Evolutionary conservation across 2,329 filamentous ascomycete species (phyloP).

Genomic region (Dichotomopilus funicola): DNA sequence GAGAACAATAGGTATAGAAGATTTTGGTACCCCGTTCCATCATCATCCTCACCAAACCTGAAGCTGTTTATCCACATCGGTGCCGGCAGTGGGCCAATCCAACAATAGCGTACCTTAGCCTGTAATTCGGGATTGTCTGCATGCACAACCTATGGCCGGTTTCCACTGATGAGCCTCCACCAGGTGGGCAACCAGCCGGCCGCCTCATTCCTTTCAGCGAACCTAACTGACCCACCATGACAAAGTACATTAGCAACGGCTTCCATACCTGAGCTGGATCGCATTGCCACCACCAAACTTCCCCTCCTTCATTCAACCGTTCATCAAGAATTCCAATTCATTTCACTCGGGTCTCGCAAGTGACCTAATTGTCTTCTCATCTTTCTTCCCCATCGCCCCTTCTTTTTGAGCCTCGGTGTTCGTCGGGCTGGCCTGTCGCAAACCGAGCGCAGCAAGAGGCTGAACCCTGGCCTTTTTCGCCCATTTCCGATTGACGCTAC

Average conservation of each 20-base stretch:
- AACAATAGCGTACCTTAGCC: neutral
- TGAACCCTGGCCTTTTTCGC: conserved; percentile 1
- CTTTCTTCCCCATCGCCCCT: neutral
- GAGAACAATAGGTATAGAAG: neutral
- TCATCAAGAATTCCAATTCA: too few relatives aligned
- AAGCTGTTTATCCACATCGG: neutral
- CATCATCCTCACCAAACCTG: neutral
- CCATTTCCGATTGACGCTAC: too few relatives aligned
- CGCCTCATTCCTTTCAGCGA: too few relatives aligned
- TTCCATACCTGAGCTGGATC: too few relatives aligned
- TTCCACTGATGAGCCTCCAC: conserved; percentile 1
- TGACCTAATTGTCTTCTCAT: neutral
- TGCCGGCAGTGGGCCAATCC: neutral
- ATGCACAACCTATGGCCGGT: neutral
- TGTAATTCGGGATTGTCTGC: conserved; percentile 3
- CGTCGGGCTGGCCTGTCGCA: conserved; percentile 3
- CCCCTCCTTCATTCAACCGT: too few relatives aligned
- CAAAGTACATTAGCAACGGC: too few relatives aligned
- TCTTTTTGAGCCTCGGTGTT: neutral
- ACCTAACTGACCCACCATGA: too few relatives aligned
- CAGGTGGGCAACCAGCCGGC: too few relatives aligned
- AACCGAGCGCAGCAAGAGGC: neutral
- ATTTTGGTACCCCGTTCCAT: neutral
- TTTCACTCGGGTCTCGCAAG: neutral
- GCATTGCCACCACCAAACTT: too few relatives aligned